These are phyloP conservation scores for Lagenaria siceraria DNA, from an alignment of 306 rosid genomes.

Conservation along the genomic window DNA sequence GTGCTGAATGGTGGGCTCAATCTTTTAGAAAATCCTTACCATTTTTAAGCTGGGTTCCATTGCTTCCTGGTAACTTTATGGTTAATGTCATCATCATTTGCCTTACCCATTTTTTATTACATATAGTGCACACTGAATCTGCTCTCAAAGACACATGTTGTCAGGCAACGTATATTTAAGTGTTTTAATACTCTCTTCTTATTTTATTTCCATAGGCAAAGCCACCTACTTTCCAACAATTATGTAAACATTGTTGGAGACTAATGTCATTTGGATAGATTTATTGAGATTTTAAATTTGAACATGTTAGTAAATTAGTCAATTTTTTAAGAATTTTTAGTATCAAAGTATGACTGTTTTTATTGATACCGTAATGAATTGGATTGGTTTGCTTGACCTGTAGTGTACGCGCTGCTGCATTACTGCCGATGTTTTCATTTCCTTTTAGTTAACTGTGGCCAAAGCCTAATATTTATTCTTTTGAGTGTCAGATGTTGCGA, in stretches of 20 bases:
- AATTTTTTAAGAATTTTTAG: background rate
- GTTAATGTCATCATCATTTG: background rate
- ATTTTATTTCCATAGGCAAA: background rate
- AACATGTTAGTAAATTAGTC: background rate
- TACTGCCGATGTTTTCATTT: background rate
- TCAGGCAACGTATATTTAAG: background rate
- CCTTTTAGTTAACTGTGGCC: background rate
- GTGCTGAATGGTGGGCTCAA: constrained; percentile 92
- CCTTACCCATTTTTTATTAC: background rate
- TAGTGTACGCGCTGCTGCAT: background rate
- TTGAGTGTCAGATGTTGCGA: constrained; percentile 44
- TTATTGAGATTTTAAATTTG: background rate
- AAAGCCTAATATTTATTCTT: background rate
- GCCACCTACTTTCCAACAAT: background rate
- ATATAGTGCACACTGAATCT: background rate
- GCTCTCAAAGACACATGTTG: background rate
- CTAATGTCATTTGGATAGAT: background rate
- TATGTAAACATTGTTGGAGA: background rate
- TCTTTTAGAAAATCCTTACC: constrained; percentile 61
- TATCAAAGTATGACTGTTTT: background rate
- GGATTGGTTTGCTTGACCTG: background rate
- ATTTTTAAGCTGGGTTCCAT: constrained; percentile 64
- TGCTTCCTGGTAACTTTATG: constrained; percentile 37
- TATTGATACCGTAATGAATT: background rate
- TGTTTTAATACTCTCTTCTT: background rate